Evolutionary conservation across 257 asterid species (phyloP), one percentile per base, ranked within the genome.

Genomic region (Solanum rostratum): DNA sequence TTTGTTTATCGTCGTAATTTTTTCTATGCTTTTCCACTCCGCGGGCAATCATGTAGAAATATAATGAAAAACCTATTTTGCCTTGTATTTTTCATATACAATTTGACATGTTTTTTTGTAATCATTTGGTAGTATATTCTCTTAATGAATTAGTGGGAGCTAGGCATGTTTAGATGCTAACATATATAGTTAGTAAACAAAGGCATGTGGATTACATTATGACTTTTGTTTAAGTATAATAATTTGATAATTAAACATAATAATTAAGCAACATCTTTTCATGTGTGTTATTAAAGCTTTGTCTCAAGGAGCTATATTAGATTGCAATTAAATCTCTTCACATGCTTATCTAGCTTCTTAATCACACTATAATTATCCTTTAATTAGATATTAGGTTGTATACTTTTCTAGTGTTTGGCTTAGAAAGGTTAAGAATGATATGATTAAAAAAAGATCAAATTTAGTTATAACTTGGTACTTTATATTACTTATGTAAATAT

Each of bases 291-390:
- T 65, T 88, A 88, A 86, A 86, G 85, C 85, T n/a, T 76, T 74
- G 81, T 84, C 79, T 46, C 57, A 52, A 9, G 18, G 63, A 83
- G 79, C 74, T 65, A 86, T 46, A 37, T 86, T 80, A 84, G 86
- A 87, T 85, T 85, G 92, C 90, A 91, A 86, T 92, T 90, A 90
- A 88, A 85, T 88, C 90, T 81, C 79, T 76, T 76, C 95, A 92
- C 93, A 88, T 92, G 93, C 79, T 88, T 86, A 41, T 82, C 46
- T 68, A 79, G 82, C 92, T 89, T 89, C 81, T 78, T 86, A 19
- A 82, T 87, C 82, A 87, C 90, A 79, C 88, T 81, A 86, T 86
- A 74, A 54, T 65, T 84, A 79, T 74, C n/a, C 24, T 74, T 49
- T 74, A 73, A 45, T 74, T 14, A 46, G 43, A 74, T 22, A 46